phyloP scores from a whole-genome alignment of 2,329 filamentous ascomycete species.

The Hymenoscyphus scutula region DNA sequence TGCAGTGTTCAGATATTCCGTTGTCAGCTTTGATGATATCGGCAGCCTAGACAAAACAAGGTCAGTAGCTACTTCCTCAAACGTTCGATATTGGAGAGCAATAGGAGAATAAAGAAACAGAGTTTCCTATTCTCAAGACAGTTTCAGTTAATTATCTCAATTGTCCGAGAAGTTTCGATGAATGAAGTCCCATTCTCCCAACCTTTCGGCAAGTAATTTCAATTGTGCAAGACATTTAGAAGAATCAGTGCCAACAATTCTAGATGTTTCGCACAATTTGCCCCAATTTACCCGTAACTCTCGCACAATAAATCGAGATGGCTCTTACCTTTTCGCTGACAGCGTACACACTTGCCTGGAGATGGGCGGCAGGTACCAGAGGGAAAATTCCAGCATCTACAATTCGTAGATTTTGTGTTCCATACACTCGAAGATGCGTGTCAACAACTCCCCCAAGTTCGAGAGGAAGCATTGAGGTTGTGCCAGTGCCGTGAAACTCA shows the following conservation, averaged over 20 bases:
- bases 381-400: constrained; percentile 33
- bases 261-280: neutral
- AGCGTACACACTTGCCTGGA: constrained; percentile 28
- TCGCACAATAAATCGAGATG: too few relatives aligned
- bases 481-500: constrained; percentile 27
- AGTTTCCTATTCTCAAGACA: too few relatives aligned
- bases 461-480: constrained; percentile 27
- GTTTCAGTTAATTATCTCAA: too few relatives aligned
- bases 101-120: too few relatives aligned
- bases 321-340: constrained; percentile 28
- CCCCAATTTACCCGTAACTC: too few relatives aligned
- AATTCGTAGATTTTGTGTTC: constrained; percentile 28
- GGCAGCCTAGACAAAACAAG: constrained; percentile 20
- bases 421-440: constrained; percentile 29
- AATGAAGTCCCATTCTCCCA: neutral
- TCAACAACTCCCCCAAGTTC: constrained; percentile 31
- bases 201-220: too few relatives aligned
- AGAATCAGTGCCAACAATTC: too few relatives aligned
- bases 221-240: too few relatives aligned
- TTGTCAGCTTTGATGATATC: constrained; percentile 28
- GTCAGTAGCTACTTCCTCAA: neutral
- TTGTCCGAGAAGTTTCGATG: too few relatives aligned
- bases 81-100: too few relatives aligned
- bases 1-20: neutral
- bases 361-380: constrained; percentile 25